A percentile compares a stretch with the other conserved stretches of the same genome.
Conservation (phyloP, 495 filamentous ascomycete genomes). For the Trichoderma virens region DNA sequence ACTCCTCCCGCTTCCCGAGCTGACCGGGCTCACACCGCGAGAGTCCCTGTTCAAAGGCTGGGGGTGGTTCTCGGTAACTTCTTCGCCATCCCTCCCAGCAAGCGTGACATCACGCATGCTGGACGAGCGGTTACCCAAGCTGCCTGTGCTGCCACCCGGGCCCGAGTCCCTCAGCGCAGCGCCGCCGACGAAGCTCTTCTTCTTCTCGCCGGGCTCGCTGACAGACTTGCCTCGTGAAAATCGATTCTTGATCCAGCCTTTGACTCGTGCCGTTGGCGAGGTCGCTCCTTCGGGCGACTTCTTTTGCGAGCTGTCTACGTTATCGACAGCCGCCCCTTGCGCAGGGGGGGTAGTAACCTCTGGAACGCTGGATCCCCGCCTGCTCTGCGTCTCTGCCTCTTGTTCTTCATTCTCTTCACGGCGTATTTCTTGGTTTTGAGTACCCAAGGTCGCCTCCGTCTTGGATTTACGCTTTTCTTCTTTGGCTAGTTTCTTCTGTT, state of each 20-base stretch:
- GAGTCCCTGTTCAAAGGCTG: background rate
- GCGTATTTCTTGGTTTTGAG: background rate
- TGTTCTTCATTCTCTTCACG: slow-evolving; percentile 9
- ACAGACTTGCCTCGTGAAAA: slow-evolving; percentile 32
- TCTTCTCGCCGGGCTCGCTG: slow-evolving; percentile 16
- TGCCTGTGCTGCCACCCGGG: slow-evolving; percentile 23
- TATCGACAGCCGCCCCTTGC: background rate
- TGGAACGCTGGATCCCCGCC: background rate
- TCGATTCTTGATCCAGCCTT: slow-evolving; percentile 53
- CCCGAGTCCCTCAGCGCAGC: slow-evolving; percentile 32
- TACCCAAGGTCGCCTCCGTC: slow-evolving; percentile 9
- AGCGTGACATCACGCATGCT: slow-evolving; percentile 45
- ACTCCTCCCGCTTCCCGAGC: slow-evolving; percentile 18
- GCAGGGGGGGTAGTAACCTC: background rate
- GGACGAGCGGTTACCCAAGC: slow-evolving; percentile 25
- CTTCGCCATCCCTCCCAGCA: slow-evolving; percentile 22
- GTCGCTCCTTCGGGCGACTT: slow-evolving; percentile 6
- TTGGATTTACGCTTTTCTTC: slow-evolving; percentile 34
- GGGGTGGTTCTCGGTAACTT: background rate
- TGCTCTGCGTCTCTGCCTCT: slow-evolving; percentile 9
- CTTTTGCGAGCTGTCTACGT: background rate
- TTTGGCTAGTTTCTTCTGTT: slow-evolving; percentile 40
- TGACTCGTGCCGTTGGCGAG: slow-evolving; percentile 37
- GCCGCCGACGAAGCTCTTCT: slow-evolving; percentile 41
- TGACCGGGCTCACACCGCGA: slow-evolving; percentile 8